A percentile compares a stretch with the other conserved stretches of the same genome.
Conservation (phyloP, 352 stramenopile genomes). For the Phytophthora meadii region DNA sequence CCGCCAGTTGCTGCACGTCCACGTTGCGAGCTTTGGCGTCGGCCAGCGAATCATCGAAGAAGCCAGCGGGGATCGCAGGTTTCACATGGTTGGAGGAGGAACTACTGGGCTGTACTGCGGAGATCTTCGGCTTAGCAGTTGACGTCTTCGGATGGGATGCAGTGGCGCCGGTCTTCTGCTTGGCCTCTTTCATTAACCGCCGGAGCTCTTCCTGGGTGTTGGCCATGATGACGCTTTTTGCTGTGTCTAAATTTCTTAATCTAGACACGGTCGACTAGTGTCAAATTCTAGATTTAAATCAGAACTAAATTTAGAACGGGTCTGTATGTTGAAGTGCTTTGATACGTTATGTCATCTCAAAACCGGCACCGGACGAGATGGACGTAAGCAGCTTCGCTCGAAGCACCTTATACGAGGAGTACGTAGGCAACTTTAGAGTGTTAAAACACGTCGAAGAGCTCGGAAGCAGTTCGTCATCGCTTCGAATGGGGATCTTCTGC, state of each 20-base stretch:
- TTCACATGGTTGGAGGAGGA: slow-evolving; percentile 2
- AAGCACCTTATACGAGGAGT: slow-evolving; percentile 94
- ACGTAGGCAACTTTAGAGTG: slow-evolving; percentile 97
- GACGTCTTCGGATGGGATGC: not conserved
- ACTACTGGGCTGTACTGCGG: slow-evolving; percentile 14
- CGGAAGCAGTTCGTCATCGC: slow-evolving; percentile 90
- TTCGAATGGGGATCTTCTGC: slow-evolving; percentile 66
- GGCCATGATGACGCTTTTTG: slow-evolving; percentile 4
- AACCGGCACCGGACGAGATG: slow-evolving; percentile 94
- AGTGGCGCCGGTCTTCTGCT: slow-evolving; percentile 29
- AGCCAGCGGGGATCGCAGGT: slow-evolving; percentile 42
- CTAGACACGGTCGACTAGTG: too few relatives aligned
- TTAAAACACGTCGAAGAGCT: slow-evolving; percentile 98
- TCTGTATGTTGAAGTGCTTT: not conserved
- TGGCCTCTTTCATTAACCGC: slow-evolving; percentile 50
- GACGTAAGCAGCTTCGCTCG: slow-evolving; percentile 94
- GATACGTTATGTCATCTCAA: slow-evolving; percentile 93
- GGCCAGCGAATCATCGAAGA: slow-evolving; percentile 61
- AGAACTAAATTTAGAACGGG: not conserved
- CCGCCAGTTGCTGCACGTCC: slow-evolving; percentile 52
- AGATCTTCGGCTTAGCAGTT: not conserved
- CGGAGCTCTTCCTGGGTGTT: slow-evolving; percentile 43
- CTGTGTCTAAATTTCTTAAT: too few relatives aligned
- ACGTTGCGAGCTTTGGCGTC: slow-evolving; percentile 57
- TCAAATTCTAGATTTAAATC: not conserved